phyloP scores from a whole-genome alignment of 441 rosid species.

The Gossypium schwendimanii region DNA sequence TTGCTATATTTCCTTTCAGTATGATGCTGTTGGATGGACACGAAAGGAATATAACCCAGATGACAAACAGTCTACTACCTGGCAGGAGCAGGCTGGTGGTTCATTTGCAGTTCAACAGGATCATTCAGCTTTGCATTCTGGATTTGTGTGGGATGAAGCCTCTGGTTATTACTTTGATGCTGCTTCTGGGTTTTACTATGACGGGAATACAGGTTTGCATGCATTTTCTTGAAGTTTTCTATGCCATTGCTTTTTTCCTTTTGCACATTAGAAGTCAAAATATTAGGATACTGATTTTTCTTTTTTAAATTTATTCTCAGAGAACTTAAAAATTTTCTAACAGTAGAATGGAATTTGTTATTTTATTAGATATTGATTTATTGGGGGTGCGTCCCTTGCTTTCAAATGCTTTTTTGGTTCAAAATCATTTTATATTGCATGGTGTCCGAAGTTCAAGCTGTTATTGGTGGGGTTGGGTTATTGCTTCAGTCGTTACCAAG shows the following conservation, averaged over 20 bases:
- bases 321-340: background rate
- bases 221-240: background rate
- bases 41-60: slow-evolving; percentile 88
- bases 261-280: background rate
- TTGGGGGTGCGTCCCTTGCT: background rate
- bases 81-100: slow-evolving; percentile 40
- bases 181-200: slow-evolving; percentile 93
- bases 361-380: background rate
- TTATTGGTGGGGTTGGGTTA: background rate
- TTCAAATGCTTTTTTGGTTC: background rate
- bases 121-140: slow-evolving; percentile 62
- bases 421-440: background rate
- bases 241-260: background rate
- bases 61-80: slow-evolving; percentile 48
- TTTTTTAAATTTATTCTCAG: background rate
- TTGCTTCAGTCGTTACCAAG: background rate
- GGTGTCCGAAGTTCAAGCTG: background rate
- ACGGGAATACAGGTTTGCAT: slow-evolving; percentile 77
- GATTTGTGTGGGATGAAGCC: slow-evolving; percentile 97
- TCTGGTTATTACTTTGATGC: slow-evolving; percentile 98
- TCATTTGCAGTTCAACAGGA: slow-evolving; percentile 39
- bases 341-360: background rate
- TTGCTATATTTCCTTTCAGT: slow-evolving; percentile 29
- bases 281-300: background rate
- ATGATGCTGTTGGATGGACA: slow-evolving; percentile 94